Evolutionary conservation across 2,329 filamentous ascomycete genomes (phyloP).

Genomic region (Fusarium citri): DNA sequence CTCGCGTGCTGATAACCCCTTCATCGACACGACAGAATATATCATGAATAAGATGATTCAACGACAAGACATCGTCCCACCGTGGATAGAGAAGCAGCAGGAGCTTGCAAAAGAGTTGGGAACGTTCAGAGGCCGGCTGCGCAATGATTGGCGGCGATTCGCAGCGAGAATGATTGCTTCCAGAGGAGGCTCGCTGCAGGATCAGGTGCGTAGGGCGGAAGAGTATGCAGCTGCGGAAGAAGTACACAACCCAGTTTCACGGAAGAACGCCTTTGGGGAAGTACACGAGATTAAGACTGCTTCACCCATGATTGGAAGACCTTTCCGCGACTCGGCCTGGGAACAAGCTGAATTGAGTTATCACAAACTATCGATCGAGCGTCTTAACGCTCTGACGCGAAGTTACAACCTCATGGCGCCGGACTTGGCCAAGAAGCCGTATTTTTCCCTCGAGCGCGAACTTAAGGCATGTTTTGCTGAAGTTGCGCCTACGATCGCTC

Average conservation of each 20-base stretch:
- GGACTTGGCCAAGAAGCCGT: slow-evolving; percentile 90
- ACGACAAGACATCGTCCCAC: slow-evolving; percentile 92
- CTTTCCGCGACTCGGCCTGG: slow-evolving; percentile 85
- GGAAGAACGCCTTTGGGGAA: slow-evolving; percentile 58
- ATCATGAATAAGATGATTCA: slow-evolving; percentile 99
- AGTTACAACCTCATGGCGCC: slow-evolving; percentile 97
- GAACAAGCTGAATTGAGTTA: slow-evolving; percentile 78
- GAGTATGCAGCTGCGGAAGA: slow-evolving; percentile 81
- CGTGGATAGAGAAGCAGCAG: slow-evolving; percentile 99
- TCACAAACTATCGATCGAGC: slow-evolving; percentile 78
- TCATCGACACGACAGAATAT: slow-evolving; percentile 96
- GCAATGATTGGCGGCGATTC: slow-evolving; percentile 87
- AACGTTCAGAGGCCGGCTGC: slow-evolving; percentile 78
- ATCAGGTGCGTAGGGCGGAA: slow-evolving; percentile 77
- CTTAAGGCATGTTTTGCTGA: slow-evolving; percentile 85
- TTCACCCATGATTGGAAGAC: slow-evolving; percentile 54
- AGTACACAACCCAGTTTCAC: slow-evolving; percentile 67
- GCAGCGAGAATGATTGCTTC: slow-evolving; percentile 82
- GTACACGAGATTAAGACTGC: slow-evolving; percentile 47
- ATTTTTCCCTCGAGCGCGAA: slow-evolving; percentile 86
- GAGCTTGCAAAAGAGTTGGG: slow-evolving; percentile 78
- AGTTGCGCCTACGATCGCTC: slow-evolving; percentile 80
- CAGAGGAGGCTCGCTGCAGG: slow-evolving; percentile 77
- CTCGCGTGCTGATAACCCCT: slow-evolving; percentile 83
- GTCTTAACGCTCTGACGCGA: slow-evolving; percentile 82